phyloP scores from a whole-genome alignment of 805 yeast species.

The Yamadazyma insecticola region DNA sequence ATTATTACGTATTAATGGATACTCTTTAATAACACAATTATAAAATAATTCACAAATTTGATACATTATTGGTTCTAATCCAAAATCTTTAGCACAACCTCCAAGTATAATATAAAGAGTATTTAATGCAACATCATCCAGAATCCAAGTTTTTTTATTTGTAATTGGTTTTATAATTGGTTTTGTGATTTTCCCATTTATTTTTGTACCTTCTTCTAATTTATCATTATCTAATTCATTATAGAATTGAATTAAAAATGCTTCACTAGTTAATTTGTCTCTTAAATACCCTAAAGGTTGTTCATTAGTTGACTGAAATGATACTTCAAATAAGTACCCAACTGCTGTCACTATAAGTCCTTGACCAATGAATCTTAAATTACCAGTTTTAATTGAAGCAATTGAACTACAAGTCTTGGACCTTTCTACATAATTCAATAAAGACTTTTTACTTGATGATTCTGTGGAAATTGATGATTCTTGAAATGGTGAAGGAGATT shows the following conservation, averaged over 20 bases:
- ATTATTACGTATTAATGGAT: conserved; percentile 55
- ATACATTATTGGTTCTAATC: conserved; percentile 64
- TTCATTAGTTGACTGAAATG: conserved; percentile 49
- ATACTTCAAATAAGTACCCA: conserved; percentile 59
- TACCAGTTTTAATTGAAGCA: conserved; percentile 31
- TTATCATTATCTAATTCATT: conserved; percentile 48
- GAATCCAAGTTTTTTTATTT: conserved; percentile 11
- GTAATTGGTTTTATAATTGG: conserved; percentile 22
- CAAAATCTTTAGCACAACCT: conserved; percentile 72
- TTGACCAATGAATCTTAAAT: conserved; percentile 55
- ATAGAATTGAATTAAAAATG: conserved; percentile 41
- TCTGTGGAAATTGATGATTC: conserved; percentile 4
- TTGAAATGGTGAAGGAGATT: background rate
- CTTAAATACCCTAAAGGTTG: conserved; percentile 52
- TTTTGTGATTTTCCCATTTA: too few relatives aligned
- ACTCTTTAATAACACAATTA: conserved; percentile 54
- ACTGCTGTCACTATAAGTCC: conserved; percentile 51
- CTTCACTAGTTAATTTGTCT: conserved; percentile 38
- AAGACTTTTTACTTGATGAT: conserved; percentile 1
- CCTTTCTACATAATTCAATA: conserved; percentile 44
- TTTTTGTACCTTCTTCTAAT: too few relatives aligned
- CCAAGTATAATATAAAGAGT: conserved; percentile 60
- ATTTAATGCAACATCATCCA: conserved; percentile 49
- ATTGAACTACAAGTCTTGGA: conserved; percentile 61
- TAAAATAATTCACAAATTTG: conserved; percentile 68